Percentiles rank a stretch among this genome's conserved stretches.
These are phyloP conservation scores for Pseudoscleropodium purum DNA, from an alignment of 225 moss, liverwort and hornwort genomes.

Conservation along the genomic window DNA sequence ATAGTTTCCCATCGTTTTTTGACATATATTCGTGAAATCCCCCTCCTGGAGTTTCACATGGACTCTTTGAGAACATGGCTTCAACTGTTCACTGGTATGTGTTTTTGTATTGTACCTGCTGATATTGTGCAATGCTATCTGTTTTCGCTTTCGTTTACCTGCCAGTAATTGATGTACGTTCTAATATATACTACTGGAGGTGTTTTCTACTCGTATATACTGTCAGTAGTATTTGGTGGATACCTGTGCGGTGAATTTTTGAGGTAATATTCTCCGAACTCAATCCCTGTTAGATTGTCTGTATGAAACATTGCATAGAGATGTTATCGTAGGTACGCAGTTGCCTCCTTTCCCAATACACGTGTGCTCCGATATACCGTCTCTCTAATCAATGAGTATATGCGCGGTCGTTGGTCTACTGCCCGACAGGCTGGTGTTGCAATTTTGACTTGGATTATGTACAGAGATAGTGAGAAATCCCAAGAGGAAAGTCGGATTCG, in stretches of 20 bases:
- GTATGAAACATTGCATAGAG: background rate
- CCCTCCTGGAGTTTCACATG: conserved; percentile 29
- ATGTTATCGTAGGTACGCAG: background rate
- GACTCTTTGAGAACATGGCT: conserved; percentile 43
- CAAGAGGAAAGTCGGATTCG: conserved; percentile 36
- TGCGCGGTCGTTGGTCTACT: background rate
- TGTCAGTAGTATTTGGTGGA: background rate
- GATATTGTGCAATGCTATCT: background rate
- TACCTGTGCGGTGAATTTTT: background rate
- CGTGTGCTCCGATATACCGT: background rate
- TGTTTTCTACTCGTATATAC: background rate
- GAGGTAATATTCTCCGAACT: background rate
- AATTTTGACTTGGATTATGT: conserved; percentile 50
- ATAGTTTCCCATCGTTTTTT: background rate
- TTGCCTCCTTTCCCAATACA: background rate
- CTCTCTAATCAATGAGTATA: background rate
- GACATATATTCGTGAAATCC: conserved; percentile 1
- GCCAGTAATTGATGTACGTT: background rate
- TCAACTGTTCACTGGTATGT: conserved; percentile 41
- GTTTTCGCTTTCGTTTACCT: background rate
- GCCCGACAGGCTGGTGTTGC: conserved; percentile 25
- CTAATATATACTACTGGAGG: background rate
- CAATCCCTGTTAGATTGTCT: background rate
- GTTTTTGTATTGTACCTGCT: background rate
- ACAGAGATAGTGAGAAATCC: conserved; percentile 41